A percentile compares a stretch with the other conserved stretches of the same genome.
Conservation (phyloP, 768 basidiomycete genomes). For the Hemileccinum rubropunctum region DNA sequence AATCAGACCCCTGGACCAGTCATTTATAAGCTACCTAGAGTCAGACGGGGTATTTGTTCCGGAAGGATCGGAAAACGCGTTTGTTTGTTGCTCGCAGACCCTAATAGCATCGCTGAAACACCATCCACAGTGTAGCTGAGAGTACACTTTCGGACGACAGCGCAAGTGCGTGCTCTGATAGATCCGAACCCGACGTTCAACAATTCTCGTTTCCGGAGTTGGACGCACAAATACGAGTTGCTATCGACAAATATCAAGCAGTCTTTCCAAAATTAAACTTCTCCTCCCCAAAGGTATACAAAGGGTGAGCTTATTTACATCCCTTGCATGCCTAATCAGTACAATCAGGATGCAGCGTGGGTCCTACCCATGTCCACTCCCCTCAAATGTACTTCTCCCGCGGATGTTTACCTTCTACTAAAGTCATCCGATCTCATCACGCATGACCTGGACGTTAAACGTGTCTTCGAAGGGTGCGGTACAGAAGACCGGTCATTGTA, state of each 20-base stretch:
- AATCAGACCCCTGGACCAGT: conserved; percentile 60
- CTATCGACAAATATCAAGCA: conserved; percentile 67
- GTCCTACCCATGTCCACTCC: conserved; percentile 81
- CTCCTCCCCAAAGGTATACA: conserved; percentile 80
- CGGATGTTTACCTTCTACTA: conserved; percentile 88
- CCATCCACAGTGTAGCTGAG: conserved; percentile 42
- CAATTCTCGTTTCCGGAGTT: conserved; percentile 77
- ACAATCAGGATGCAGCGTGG: conserved; percentile 83
- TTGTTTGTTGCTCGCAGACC: conserved; percentile 28
- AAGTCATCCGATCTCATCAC: conserved; percentile 90
- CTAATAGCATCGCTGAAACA: not conserved
- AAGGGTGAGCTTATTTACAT: not conserved
- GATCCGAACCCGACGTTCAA: conserved; percentile 33
- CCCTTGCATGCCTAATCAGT: not conserved
- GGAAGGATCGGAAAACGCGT: conserved; percentile 77
- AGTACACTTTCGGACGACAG: conserved; percentile 63
- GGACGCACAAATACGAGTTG: conserved; percentile 66
- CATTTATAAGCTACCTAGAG: conserved; percentile 71
- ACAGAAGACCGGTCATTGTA: conserved; percentile 36
- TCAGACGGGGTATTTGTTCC: conserved; percentile 86
- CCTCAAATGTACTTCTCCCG: conserved; percentile 81
- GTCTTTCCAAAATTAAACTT: conserved; percentile 98
- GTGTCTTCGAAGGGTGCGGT: conserved; percentile 66
- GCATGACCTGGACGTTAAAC: conserved; percentile 64
- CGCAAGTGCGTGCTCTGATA: conserved; percentile 35